phyloP scores from a whole-genome alignment of 768 basidiomycete species.

The Pleurotus ostreatus region DNA sequence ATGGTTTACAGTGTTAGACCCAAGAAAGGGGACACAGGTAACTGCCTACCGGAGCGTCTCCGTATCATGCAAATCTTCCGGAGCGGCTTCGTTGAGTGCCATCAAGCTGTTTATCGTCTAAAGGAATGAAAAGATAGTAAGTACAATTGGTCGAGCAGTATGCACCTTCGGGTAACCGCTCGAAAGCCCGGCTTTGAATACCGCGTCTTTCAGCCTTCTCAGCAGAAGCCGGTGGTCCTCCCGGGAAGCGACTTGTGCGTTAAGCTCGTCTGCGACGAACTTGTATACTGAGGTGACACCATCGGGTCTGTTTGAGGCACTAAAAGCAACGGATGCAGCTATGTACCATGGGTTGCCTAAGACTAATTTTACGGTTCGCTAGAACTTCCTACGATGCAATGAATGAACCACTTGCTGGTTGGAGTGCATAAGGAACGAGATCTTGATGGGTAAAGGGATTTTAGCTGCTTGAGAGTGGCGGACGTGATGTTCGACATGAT shows the following conservation, averaged over 20 bases:
- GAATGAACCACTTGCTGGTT: neutral
- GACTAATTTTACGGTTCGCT: constrained; percentile 12
- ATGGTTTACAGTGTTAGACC: neutral
- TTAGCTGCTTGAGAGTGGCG: neutral
- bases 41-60: constrained; percentile 37
- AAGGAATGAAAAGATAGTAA: too few relatives aligned
- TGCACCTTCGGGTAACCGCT: constrained; percentile 55
- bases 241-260: constrained; percentile 20
- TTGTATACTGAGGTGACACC: constrained; percentile 53
- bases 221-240: constrained; percentile 40
- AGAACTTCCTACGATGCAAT: neutral
- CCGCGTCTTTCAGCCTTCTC: constrained; percentile 53
- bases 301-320: constrained; percentile 55
- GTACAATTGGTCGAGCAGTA: neutral
- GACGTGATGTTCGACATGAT: neutral
- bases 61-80: constrained; percentile 44
- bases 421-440: too few relatives aligned
- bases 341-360: constrained; percentile 55
- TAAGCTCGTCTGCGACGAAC: constrained; percentile 42
- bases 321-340: constrained; percentile 52
- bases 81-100: constrained; percentile 46
- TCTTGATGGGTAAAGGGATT: neutral
- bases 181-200: constrained; percentile 59
- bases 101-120: constrained; percentile 59
- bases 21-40: neutral